Conservation (phyloP, 345 rosid genomes). For the Eucalyptus fibrosa region DNA sequence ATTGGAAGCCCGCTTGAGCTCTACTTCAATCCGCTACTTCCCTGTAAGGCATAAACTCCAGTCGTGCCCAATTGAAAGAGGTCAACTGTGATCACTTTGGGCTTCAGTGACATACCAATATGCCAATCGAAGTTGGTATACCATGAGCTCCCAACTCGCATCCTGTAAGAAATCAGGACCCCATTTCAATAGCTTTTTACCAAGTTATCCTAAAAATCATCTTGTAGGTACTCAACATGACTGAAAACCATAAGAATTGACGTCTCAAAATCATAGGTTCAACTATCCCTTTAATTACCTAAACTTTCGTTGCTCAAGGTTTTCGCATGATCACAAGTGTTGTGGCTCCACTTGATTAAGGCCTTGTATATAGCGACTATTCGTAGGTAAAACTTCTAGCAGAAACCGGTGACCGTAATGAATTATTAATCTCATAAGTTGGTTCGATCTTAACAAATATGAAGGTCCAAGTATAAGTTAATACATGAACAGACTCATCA, state of each 20-base stretch:
- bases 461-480: not conserved
- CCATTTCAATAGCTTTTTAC: not conserved
- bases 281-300: not conserved
- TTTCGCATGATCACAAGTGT: not conserved
- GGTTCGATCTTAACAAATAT: not conserved
- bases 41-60: not conserved
- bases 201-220: not conserved
- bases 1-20: not conserved
- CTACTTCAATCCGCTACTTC: not conserved
- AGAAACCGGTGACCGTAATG: not conserved
- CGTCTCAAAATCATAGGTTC: not conserved
- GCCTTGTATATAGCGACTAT: not conserved
- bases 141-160: not conserved
- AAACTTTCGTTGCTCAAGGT: not conserved
- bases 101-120: not conserved
- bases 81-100: not conserved
- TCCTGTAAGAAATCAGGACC: not conserved
- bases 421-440: not conserved
- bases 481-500: not conserved
- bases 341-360: not conserved
- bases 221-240: not conserved
- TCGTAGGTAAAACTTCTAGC: not conserved
- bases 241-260: not conserved
- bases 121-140: not conserved
- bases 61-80: not conserved